phyloP scores from a whole-genome alignment of 2,329 filamentous ascomycete species.

The Ascochyta rabiei region DNA sequence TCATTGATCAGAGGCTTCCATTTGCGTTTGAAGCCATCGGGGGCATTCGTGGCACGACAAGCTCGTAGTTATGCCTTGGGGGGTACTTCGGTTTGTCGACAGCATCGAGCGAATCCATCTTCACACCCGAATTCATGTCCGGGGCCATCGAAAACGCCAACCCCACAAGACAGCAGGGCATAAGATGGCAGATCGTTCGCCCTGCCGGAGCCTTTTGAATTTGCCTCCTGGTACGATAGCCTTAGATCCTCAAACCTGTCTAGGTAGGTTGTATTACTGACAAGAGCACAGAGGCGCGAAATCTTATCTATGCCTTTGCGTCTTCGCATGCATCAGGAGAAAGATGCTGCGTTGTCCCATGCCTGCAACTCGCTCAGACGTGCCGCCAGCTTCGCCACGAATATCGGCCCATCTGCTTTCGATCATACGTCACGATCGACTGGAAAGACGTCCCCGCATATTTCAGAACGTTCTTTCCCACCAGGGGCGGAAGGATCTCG shows the following conservation, averaged over 20 bases:
- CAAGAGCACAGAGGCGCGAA: background rate
- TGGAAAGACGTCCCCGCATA: slow-evolving; percentile 6
- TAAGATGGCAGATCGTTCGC: background rate
- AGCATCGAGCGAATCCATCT: background rate
- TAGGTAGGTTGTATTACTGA: background rate
- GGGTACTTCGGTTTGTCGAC: background rate
- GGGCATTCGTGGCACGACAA: background rate
- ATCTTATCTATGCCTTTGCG: slow-evolving; percentile 1
- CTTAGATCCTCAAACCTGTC: too few relatives aligned
- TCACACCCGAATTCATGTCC: too few relatives aligned
- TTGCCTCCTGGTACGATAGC: background rate
- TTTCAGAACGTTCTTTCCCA: background rate
- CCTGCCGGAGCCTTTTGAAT: background rate
- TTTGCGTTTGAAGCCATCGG: background rate
- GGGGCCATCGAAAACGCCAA: background rate
- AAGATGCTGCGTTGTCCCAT: background rate
- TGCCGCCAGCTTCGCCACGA: slow-evolving; percentile 3
- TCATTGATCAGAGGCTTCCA: background rate
- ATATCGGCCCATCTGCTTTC: slow-evolving; percentile 3
- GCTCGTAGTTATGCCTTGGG: background rate
- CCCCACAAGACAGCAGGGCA: background rate
- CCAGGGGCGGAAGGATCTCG: background rate
- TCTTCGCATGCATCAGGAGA: background rate
- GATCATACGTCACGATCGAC: background rate
- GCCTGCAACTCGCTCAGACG: background rate